Conservation (phyloP, 164 flowering plant genomes). For the Macadamia tetraphylla region DNA sequence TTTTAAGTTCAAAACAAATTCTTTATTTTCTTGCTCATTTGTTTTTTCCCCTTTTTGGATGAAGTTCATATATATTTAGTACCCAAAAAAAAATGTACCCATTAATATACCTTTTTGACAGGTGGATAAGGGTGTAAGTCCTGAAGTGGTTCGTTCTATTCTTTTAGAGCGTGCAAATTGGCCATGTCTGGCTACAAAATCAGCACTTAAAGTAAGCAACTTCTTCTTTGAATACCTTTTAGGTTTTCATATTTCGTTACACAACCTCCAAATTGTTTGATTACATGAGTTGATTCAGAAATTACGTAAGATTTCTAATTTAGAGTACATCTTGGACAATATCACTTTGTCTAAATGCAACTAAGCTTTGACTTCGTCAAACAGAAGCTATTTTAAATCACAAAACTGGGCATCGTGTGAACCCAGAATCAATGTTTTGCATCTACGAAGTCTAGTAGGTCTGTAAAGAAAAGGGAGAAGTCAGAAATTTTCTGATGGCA, state of each 20-base stretch:
- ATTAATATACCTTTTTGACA: constrained; percentile 22
- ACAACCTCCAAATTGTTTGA: neutral
- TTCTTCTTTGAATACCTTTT: neutral
- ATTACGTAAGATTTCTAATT: too few species aligned
- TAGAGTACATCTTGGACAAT: too few species aligned
- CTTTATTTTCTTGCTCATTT: too few species aligned
- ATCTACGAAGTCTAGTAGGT: too few species aligned
- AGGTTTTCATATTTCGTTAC: neutral
- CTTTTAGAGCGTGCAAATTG: constrained; percentile 81
- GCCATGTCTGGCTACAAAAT: constrained; percentile 76
- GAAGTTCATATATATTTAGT: too few species aligned
- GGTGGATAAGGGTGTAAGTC: constrained; percentile 80
- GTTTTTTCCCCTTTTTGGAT: too few species aligned
- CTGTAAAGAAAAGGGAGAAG: too few species aligned
- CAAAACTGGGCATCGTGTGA: neutral
- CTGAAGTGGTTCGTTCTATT: constrained; percentile 79
- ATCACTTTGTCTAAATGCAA: neutral
- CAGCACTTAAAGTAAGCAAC: constrained; percentile 58
- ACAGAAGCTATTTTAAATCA: neutral
- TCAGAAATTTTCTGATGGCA: too few species aligned
- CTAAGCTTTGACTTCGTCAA: neutral
- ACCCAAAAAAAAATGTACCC: neutral
- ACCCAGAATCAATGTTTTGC: neutral
- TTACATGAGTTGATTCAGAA: neutral
- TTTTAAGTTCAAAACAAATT: too few species aligned